Evolutionary conservation across 2,329 filamentous ascomycete species (phyloP), one percentile per base, ranked within the genome.

Genomic region (Xylaria sp.): DNA sequence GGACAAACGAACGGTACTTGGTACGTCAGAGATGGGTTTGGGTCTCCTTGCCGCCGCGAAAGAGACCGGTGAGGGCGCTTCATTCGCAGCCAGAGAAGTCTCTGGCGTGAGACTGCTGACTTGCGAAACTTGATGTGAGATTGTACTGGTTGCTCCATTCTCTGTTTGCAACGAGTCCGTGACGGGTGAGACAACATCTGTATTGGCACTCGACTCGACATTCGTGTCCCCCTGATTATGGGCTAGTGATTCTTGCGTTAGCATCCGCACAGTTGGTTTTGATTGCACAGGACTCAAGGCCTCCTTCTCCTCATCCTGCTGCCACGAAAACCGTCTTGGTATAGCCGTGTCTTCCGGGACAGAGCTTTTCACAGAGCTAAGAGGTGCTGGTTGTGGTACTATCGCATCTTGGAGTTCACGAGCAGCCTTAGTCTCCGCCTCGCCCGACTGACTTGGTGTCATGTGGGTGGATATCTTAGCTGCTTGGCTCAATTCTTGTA

Each of bases 31-130:
- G 18, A 58, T 49, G 5, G 54, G 61, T 28, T 76, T 73, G 0
- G 75, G 61, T 12, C 69, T 71, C 33, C 70, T 76, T 28, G 78
- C 73, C 1, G 80, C 80, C 31, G 75, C 60, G 10, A 78, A 77
- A 18, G 84, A 86, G 2, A 82, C 69, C 1, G 85, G 84, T 18
- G 84, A 86, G 0, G 82, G 81, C 2, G 81, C 78, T 54, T 85
- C 84, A 13, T 79, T 75, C 68, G 9, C 74, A 68, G 25, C 72
- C 75, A 49, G 74, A 68, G 66, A 61, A n/a, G 51, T 48, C 25
- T 75, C 76, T 55, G 78, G 75, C 20, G 72, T 76, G 36, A 77
- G 75, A 20, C 76, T 80, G 73, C 78, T 82, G 20, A 79, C 76
- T 64, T 81, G 74, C 18, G 82, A 82, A 54, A 81, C 77, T 63